phyloP scores from a whole-genome alignment of 441 rosid genomes.

The Aquilaria agallochum region DNA sequence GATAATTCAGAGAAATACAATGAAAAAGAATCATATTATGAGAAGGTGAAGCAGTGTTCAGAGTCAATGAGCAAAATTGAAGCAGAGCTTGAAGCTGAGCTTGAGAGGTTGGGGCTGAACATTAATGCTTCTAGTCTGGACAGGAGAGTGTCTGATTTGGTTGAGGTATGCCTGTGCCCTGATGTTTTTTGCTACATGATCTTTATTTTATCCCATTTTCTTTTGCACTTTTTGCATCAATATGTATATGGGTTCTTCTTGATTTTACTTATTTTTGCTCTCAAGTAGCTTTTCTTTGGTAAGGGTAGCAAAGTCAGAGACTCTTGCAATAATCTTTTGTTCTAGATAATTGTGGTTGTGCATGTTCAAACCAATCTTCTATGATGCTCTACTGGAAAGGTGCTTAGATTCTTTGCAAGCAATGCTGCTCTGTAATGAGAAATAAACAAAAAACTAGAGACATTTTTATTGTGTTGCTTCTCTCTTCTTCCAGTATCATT shows the following conservation, averaged over 20 bases:
- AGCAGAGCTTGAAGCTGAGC: slow-evolving; percentile 98
- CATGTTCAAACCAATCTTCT: no score
- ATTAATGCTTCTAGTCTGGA: slow-evolving; percentile 31
- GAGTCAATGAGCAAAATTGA: slow-evolving; percentile 74
- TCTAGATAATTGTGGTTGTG: no score
- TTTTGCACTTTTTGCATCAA: neutral
- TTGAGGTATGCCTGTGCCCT: slow-evolving; percentile 32
- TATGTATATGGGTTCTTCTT: no score
- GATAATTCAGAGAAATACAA: slow-evolving; percentile 17
- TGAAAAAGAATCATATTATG: slow-evolving; percentile 20
- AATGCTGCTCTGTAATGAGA: no score
- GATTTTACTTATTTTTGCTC: no score
- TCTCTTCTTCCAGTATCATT: neutral
- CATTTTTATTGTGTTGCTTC: no score
- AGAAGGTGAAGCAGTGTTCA: slow-evolving; percentile 31
- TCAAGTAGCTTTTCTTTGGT: no score
- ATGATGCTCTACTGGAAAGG: no score
- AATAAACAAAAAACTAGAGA: no score
- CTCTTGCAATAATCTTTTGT: no score
- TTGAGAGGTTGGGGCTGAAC: slow-evolving; percentile 67
- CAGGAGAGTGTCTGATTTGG: slow-evolving; percentile 27
- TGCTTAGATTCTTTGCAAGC: no score
- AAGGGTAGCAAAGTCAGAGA: no score
- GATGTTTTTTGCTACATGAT: neutral
- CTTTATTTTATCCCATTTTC: neutral